Conservation (phyloP, 306 rosid species). For the Citrullus mucosospermus region DNA sequence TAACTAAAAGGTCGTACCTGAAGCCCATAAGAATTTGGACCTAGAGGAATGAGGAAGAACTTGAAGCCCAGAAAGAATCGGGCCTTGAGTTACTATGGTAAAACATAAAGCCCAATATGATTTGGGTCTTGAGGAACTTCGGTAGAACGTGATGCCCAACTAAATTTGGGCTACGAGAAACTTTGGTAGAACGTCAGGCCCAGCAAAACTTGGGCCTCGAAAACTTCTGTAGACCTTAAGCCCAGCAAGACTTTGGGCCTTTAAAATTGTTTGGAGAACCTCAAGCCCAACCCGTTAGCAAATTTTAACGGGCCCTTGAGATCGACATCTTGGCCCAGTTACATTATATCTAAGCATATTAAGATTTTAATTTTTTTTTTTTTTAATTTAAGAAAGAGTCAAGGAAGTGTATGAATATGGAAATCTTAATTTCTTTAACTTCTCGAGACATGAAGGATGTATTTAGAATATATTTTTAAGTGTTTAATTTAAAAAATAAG, state of each 20-base stretch:
- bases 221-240: not conserved
- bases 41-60: not conserved
- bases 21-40: not conserved
- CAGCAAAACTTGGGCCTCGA: not conserved
- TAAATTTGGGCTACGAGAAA: not conserved
- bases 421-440: too few relatives aligned
- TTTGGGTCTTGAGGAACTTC: not conserved
- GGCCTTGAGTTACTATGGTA: not conserved
- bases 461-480: too few relatives aligned
- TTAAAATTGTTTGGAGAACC: not conserved
- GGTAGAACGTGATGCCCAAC: not conserved
- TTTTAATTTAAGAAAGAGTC: too few relatives aligned
- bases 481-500: too few relatives aligned
- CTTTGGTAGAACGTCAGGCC: not conserved
- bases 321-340: not conserved
- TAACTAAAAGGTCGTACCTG: not conserved
- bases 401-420: too few relatives aligned
- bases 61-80: not conserved
- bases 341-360: too few relatives aligned
- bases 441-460: too few relatives aligned
- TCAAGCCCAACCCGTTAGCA: not conserved
- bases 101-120: not conserved
- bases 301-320: not conserved
- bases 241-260: not conserved
- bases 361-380: too few relatives aligned